Evolutionary conservation across 768 basidiomycete species (phyloP).

Genomic region (Neoboletus subvelutipes): DNA sequence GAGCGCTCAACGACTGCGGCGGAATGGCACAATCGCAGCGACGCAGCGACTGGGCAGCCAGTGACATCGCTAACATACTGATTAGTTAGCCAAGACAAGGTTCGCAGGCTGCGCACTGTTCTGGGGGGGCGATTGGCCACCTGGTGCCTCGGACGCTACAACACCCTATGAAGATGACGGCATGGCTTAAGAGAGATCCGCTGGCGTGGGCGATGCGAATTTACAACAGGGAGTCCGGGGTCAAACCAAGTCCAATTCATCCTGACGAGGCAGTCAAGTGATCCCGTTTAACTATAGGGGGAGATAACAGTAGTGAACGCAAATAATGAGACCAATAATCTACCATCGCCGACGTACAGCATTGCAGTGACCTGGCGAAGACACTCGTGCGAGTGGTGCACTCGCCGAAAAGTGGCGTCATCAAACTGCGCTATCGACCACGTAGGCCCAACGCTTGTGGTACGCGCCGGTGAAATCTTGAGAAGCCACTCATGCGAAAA

Average conservation of each 20-base stretch:
- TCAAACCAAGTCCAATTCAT: background rate
- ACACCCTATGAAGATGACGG: slow-evolving; percentile 22
- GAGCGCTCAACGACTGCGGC: slow-evolving; percentile 1
- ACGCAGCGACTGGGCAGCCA: background rate
- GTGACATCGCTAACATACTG: background rate
- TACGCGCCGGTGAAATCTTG: background rate
- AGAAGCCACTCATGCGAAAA: no score
- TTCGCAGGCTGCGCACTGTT: background rate
- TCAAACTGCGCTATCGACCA: background rate
- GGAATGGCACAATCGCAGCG: background rate
- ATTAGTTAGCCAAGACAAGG: background rate
- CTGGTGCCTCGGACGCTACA: slow-evolving; percentile 11
- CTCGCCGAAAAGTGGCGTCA: background rate
- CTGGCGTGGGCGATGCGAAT: background rate
- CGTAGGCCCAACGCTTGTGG: background rate
- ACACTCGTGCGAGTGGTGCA: background rate
- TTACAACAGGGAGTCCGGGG: slow-evolving; percentile 14
- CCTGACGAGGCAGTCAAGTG: background rate
- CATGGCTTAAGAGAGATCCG: background rate
- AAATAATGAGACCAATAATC: no score
- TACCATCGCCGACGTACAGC: background rate
- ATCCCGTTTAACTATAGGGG: background rate
- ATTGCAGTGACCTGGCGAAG: background rate
- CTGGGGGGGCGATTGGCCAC: background rate
- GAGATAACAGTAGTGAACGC: background rate